Evolutionary conservation across 2,329 filamentous ascomycete genomes (phyloP).

Genomic region (Aspergillus brunneoviolaceus): DNA sequence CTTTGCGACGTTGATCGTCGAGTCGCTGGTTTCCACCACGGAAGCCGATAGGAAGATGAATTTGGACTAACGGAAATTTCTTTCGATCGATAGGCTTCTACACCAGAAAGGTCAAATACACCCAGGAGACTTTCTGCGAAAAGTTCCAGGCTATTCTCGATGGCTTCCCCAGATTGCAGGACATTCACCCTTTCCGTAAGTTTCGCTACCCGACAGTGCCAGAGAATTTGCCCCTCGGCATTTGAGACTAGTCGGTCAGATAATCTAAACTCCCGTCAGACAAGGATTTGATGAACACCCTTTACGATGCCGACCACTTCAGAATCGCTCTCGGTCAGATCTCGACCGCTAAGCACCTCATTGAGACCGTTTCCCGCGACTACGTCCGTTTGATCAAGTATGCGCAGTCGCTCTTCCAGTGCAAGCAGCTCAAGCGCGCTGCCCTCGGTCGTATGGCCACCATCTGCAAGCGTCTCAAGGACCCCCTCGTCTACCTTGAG

Average conservation of each 20-base stretch:
- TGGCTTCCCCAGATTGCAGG: constrained; percentile 86
- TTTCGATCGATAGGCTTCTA: constrained; percentile 67
- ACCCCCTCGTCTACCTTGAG: constrained; percentile 91
- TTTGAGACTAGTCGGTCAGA: constrained; percentile 17
- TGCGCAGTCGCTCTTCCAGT: constrained; percentile 94
- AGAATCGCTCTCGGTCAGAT: constrained; percentile 94
- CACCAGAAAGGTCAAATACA: constrained; percentile 97
- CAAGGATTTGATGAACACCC: constrained; percentile 89
- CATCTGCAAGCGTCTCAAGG: constrained; percentile 90
- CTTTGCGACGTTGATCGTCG: not conserved
- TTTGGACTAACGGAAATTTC: constrained; percentile 23
- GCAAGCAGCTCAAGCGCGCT: constrained; percentile 97
- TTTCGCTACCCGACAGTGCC: constrained; percentile 15
- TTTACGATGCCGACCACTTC: constrained; percentile 98
- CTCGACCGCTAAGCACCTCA: constrained; percentile 91
- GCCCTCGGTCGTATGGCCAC: constrained; percentile 98
- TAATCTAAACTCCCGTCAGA: constrained; percentile 39
- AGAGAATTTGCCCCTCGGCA: constrained; percentile 6
- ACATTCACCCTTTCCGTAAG: constrained; percentile 92
- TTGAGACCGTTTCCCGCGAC: constrained; percentile 93
- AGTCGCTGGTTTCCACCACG: not conserved
- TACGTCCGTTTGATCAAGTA: constrained; percentile 97
- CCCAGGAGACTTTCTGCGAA: constrained; percentile 92
- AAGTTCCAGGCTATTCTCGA: constrained; percentile 89
- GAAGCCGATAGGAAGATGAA: not conserved